Conservation (phyloP, 192 early-diverging fungal species). For the Linnemannia exigua region DNA sequence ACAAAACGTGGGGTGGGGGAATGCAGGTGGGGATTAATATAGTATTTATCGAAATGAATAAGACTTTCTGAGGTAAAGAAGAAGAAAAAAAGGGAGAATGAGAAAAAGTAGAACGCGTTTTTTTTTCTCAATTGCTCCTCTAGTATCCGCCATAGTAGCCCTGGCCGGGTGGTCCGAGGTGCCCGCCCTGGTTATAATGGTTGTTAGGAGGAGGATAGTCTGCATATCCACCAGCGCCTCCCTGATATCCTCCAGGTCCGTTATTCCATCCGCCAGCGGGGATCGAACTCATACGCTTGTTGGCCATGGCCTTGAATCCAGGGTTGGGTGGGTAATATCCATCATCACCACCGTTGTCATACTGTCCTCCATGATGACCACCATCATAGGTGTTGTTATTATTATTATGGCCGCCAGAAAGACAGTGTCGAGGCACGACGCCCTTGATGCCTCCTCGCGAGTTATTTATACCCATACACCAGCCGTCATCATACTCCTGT, state of each 20-base stretch:
- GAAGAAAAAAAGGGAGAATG: neutral
- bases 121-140: neutral
- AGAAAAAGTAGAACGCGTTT: neutral
- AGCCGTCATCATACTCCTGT: conserved; percentile 72
- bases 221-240: neutral
- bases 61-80: neutral
- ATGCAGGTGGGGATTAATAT: neutral
- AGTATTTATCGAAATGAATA: neutral
- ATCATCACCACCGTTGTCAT: conserved; percentile 10
- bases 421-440: conserved; percentile 69
- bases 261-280: conserved; percentile 34
- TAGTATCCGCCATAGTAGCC: conserved; percentile 30
- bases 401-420: conserved; percentile 36
- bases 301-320: conserved; percentile 42
- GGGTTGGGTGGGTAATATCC: conserved; percentile 39
- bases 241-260: conserved; percentile 1
- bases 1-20: neutral
- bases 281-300: conserved; percentile 55
- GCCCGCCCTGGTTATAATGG: neutral
- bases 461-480: conserved; percentile 68
- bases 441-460: conserved; percentile 60
- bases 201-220: conserved; percentile 19
- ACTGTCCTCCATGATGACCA: neutral
- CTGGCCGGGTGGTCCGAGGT: conserved; percentile 4
- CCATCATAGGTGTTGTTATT: conserved; percentile 10